Evolutionary conservation across 352 stramenopile species (phyloP), one percentile per base, ranked within the genome.

Genomic region (Sclerospora graminicola): DNA sequence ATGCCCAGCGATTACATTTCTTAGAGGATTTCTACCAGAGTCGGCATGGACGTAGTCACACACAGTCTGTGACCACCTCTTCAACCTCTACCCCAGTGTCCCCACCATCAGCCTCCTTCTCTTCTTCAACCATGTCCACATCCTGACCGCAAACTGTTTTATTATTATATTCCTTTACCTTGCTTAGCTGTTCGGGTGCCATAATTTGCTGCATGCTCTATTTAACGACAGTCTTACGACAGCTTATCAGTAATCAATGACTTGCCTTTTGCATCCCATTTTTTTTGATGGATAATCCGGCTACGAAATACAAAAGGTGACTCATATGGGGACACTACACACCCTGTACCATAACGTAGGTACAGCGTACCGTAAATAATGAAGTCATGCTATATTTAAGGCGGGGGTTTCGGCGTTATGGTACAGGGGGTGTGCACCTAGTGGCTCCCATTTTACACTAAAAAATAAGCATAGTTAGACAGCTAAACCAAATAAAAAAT

Each of bases 1-100:
- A 89, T 37, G 74, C 74, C 32, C 79, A 83, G 48, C 76, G 77
- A 13, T 66, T 89, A 39, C 62, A 78, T 36, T 85, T 75, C 45
- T 55, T 91, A 34, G 80, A 89, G 50, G 59, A 72, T 18, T 58
- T 79, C 19, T 82, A 77, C 34, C 57, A 66, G 39, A 62, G 52
- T 38, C 55, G 48, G 24, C 52, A 60, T 43, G 38, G 34, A 39
- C 11, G 39, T 44, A 26, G 21, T 10, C 2, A 31, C 18, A 26
- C 32, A 11, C 20, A 23, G n/a, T 34, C 57, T 24, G 15, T 39
- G 27, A 51, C 36, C 32, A 57, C 51, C 13, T 60, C 36, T 28
- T 51, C 36, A 33, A 57, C 51, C 14, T 60, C 36, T 8, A 63
- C 52, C 8, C 41, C 34, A 19, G 44, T 54, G 37, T 46, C 44